A percentile compares a stretch with the other conserved stretches of the same genome.
These are phyloP conservation scores for Stereum hirsutum DNA, from an alignment of 1,284 basidiomycete genomes.

Conservation along the genomic window DNA sequence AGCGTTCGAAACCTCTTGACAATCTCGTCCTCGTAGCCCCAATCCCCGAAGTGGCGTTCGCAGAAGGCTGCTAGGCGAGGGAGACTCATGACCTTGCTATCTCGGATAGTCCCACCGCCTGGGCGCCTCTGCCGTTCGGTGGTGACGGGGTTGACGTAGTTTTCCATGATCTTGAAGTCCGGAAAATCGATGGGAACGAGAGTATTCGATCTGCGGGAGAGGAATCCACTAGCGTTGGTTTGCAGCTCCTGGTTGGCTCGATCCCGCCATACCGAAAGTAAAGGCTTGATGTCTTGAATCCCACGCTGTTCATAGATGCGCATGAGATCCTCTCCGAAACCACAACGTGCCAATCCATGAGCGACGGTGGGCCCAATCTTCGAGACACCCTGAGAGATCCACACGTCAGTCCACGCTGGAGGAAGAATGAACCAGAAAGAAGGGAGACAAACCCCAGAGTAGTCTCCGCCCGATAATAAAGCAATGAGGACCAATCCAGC, in stretches of 20 bases:
- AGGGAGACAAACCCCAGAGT: constrained; percentile 32
- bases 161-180: constrained; percentile 27
- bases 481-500: constrained; percentile 58
- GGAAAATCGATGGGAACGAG: constrained; percentile 31
- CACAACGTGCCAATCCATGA: constrained; percentile 28
- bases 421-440: no score
- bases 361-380: constrained; percentile 25
- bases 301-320: constrained; percentile 21
- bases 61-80: constrained; percentile 38
- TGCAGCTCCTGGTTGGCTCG: constrained; percentile 36
- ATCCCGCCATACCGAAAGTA: constrained; percentile 30
- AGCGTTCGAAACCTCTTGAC: constrained; percentile 30
- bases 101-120: constrained; percentile 20
- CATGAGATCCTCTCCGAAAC: constrained; percentile 37
- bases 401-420: no score
- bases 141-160: constrained; percentile 34
- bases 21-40: constrained; percentile 35
- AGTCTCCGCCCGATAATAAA: constrained; percentile 59
- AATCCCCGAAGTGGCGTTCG: constrained; percentile 45
- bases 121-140: constrained; percentile 12
- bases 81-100: constrained; percentile 27
- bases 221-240: constrained; percentile 32
- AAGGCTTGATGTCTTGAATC: constrained; percentile 16
- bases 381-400: constrained; percentile 30
- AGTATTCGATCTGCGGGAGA: constrained; percentile 24